phyloP scores from a whole-genome alignment of 2,329 filamentous ascomycete species.

The Hypoxylon sp. region DNA sequence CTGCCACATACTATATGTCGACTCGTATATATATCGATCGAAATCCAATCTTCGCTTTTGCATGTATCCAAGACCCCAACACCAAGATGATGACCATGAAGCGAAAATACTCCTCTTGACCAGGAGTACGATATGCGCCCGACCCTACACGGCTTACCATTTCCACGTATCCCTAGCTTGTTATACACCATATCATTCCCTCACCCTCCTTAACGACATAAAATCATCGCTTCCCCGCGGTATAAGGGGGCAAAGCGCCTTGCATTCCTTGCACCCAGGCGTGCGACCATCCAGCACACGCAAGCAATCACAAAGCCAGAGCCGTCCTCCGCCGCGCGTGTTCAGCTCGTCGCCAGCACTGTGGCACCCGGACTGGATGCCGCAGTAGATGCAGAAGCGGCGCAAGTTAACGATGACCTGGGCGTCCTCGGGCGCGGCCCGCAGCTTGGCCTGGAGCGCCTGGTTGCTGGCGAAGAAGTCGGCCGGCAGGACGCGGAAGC shows the following conservation, averaged over 20 bases:
- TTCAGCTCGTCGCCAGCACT: constrained; percentile 23
- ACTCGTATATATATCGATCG: too few species aligned
- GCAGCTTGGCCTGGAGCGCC: constrained; percentile 10
- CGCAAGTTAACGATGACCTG: constrained; percentile 27
- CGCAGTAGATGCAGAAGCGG: constrained; percentile 38
- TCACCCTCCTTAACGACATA: not conserved
- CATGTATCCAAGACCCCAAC: too few species aligned
- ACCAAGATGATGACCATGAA: too few species aligned
- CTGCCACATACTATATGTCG: too few species aligned
- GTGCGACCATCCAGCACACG: constrained; percentile 4
- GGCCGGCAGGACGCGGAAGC: constrained; percentile 25
- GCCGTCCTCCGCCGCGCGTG: constrained; percentile 7
- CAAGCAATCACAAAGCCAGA: constrained; percentile 33
- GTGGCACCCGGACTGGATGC: constrained; percentile 30
- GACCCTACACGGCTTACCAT: too few species aligned
- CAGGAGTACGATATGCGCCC: too few species aligned
- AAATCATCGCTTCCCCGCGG: not conserved
- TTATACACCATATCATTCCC: not conserved
- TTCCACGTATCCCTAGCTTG: too few species aligned
- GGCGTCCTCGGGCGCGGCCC: not conserved
- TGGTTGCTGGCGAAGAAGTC: constrained; percentile 29
- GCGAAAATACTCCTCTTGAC: too few species aligned
- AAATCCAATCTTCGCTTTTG: too few species aligned
- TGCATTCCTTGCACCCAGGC: constrained; percentile 21
- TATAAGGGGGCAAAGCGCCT: constrained; percentile 8